phyloP scores from a whole-genome alignment of 345 rosid species.

The Eucalyptus cladocalyx region DNA sequence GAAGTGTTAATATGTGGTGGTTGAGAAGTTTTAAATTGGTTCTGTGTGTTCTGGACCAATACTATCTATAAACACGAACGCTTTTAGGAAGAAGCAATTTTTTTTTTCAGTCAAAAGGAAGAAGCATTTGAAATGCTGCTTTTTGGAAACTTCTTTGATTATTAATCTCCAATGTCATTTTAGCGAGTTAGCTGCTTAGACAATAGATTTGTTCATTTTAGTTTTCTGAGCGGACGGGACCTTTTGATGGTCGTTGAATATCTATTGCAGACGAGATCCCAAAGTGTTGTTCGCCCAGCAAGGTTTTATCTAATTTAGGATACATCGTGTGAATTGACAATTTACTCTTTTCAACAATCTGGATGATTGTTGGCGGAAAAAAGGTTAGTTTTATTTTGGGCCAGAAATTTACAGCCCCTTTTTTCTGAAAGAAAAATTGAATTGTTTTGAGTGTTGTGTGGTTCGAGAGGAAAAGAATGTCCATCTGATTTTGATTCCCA shows the following conservation, averaged over 20 bases:
- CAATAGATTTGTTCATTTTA: neutral
- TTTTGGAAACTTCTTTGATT: neutral
- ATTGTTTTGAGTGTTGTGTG: neutral
- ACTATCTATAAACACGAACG: neutral
- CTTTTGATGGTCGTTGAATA: neutral
- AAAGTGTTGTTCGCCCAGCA: neutral
- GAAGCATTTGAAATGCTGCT: neutral
- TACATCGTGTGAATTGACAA: neutral
- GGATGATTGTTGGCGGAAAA: neutral
- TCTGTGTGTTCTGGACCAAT: neutral
- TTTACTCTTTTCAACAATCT: neutral
- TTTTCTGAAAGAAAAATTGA: neutral
- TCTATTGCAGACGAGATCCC: neutral
- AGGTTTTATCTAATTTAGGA: neutral
- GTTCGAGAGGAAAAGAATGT: neutral
- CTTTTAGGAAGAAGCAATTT: neutral
- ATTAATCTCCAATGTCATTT: neutral
- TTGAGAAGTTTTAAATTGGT: neutral
- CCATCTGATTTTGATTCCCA: neutral
- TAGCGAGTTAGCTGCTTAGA: neutral
- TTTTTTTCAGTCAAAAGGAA: neutral
- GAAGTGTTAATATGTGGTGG: neutral
- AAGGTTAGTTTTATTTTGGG: neutral
- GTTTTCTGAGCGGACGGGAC: neutral
- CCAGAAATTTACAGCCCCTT: neutral